phyloP scores from a whole-genome alignment of 2,329 filamentous ascomycete species.

The Fusarium sororula region DNA sequence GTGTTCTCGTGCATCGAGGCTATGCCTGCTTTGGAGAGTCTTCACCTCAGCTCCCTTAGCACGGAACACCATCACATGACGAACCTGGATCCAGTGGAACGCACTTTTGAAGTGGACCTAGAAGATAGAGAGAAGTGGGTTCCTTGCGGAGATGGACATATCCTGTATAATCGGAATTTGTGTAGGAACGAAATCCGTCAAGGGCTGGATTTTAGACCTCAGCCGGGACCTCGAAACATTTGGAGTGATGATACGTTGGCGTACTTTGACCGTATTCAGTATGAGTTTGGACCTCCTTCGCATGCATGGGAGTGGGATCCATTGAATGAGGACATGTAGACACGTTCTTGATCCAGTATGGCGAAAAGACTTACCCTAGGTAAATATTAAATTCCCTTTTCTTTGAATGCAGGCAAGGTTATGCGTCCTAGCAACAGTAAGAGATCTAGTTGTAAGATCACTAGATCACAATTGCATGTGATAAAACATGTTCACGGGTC shows the following conservation, averaged over 20 bases:
- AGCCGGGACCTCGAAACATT: neutral
- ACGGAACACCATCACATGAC: neutral
- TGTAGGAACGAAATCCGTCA: neutral
- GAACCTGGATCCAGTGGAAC: neutral
- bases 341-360: fast-evolving
- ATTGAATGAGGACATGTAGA: neutral
- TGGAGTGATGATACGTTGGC: fast-evolving
- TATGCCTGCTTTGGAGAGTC: neutral
- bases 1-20: neutral
- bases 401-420: fast-evolving
- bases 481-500: fast-evolving
- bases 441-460: fast-evolving
- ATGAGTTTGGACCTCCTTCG: neutral
- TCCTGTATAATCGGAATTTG: neutral
- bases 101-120: neutral
- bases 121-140: neutral
- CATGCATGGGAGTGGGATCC: neutral
- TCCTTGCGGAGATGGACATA: neutral
- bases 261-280: neutral
- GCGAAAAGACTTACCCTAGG: neutral
- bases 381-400: neutral
- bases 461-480: fast-evolving
- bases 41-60: neutral
- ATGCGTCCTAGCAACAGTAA: fast-evolving
- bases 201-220: neutral